Evolutionary conservation across 768 basidiomycete genomes (phyloP).

Genomic region (Lactifluus pinguis): DNA sequence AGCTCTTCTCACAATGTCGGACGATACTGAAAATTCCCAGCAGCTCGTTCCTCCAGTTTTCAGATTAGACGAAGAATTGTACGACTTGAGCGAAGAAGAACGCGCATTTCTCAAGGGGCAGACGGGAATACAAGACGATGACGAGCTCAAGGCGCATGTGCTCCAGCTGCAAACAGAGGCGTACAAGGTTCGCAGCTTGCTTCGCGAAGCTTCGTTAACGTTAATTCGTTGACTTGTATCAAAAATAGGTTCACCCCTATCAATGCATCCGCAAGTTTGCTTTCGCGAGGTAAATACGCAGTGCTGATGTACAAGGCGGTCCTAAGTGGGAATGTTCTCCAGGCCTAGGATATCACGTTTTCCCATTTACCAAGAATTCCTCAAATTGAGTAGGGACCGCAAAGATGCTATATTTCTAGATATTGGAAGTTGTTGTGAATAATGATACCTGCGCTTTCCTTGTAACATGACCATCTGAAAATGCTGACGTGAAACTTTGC

Average conservation of each 20-base stretch:
- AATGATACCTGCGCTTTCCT: neutral
- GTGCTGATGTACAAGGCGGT: neutral
- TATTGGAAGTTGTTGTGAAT: constrained; percentile 38
- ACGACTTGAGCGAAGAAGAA: constrained; percentile 14
- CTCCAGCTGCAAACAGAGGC: constrained; percentile 25
- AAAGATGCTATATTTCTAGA: constrained; percentile 34
- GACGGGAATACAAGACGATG: constrained; percentile 27
- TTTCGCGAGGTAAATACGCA: neutral
- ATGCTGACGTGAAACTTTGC: neutral
- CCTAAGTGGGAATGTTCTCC: neutral
- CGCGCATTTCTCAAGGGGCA: constrained; percentile 17
- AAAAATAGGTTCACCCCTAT: neutral
- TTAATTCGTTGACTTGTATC: neutral
- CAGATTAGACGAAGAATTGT: neutral
- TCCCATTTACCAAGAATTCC: neutral
- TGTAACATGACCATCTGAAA: neutral
- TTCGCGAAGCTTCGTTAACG: neutral
- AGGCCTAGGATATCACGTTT: constrained; percentile 2
- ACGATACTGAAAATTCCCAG: neutral
- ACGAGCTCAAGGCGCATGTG: constrained; percentile 27
- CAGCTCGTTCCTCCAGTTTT: neutral
- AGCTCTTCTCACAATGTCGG: neutral
- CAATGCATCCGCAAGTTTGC: constrained; percentile 1
- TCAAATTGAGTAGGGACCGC: constrained; percentile 30
- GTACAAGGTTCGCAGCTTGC: constrained; percentile 21